phyloP scores from a whole-genome alignment of 768 basidiomycete species.

The Lentinula aciculospora region DNA sequence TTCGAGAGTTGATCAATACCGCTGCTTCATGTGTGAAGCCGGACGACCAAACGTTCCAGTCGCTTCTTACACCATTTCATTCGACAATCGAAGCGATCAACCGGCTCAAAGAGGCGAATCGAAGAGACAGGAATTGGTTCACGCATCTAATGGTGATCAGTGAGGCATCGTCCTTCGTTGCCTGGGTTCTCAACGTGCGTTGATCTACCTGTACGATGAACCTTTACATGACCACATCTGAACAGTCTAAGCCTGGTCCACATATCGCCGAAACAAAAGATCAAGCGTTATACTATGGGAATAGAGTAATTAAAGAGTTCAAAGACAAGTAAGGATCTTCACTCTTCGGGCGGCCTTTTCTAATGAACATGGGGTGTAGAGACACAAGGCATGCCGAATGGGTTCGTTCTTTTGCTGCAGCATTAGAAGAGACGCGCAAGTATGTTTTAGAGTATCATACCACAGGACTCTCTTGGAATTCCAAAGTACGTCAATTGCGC shows the following conservation, averaged over 20 bases:
- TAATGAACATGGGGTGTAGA: slow-evolving; percentile 33
- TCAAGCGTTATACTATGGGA: slow-evolving; percentile 80
- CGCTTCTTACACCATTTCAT: slow-evolving; percentile 63
- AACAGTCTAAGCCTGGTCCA: slow-evolving; percentile 76
- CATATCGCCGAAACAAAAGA: slow-evolving; percentile 83
- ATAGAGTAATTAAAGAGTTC: slow-evolving; percentile 86
- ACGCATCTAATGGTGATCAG: slow-evolving; percentile 77
- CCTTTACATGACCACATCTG: neutral
- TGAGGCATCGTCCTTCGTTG: slow-evolving; percentile 76
- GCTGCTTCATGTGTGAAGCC: slow-evolving; percentile 80
- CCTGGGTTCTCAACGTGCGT: slow-evolving; percentile 84
- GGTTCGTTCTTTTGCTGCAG: slow-evolving; percentile 63
- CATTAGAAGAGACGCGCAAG: slow-evolving; percentile 74
- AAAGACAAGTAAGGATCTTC: slow-evolving; percentile 72
- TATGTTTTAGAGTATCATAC: slow-evolving; percentile 85
- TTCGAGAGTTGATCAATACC: slow-evolving; percentile 63
- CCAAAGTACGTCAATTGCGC: slow-evolving; percentile 42
- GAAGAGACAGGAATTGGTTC: slow-evolving; percentile 78
- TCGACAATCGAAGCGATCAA: slow-evolving; percentile 68
- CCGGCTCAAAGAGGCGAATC: slow-evolving; percentile 76
- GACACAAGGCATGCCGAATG: slow-evolving; percentile 86
- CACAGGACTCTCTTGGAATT: slow-evolving; percentile 86
- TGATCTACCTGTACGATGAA: neutral
- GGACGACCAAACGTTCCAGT: slow-evolving; percentile 47
- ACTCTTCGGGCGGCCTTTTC: neutral